Percentiles rank a stretch among this genome's conserved stretches.
phyloP scores from a whole-genome alignment of 148 eudicot genomes.

The Vaccinium vitisidaea region DNA sequence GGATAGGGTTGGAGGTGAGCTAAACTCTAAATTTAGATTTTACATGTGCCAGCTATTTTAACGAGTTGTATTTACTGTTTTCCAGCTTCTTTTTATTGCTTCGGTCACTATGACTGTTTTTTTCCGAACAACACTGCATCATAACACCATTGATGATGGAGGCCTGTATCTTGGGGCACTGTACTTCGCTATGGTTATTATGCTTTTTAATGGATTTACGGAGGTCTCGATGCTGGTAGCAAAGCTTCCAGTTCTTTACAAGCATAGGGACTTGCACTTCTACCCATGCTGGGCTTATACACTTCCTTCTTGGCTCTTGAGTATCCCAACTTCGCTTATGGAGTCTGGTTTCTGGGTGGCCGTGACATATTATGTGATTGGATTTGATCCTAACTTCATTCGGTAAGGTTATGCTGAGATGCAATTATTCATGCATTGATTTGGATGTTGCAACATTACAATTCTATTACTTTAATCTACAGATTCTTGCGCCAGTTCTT shows the following conservation, averaged over 20 bases:
- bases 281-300: conserved; percentile 96
- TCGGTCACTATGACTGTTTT: conserved; percentile 90
- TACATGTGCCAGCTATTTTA: background rate
- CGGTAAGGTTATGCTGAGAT: conserved; percentile 47
- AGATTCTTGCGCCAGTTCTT: conserved; percentile 85
- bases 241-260: conserved; percentile 90
- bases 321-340: conserved; percentile 80
- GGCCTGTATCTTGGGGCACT: conserved; percentile 78
- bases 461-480: conserved; percentile 25
- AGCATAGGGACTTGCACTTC: conserved; percentile 90
- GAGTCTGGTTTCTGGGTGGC: conserved; percentile 95
- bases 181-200: conserved; percentile 94
- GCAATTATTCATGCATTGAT: background rate
- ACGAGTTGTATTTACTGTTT: conserved; percentile 14
- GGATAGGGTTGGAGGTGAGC: background rate
- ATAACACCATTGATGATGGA: conserved; percentile 82
- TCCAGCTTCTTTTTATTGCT: conserved; percentile 94
- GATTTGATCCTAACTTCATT: conserved; percentile 77
- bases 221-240: conserved; percentile 96
- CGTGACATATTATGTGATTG: conserved; percentile 84
- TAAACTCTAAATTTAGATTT: background rate
- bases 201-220: conserved; percentile 96
- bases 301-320: conserved; percentile 84
- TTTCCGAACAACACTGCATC: conserved; percentile 79
- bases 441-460: background rate